A percentile compares a stretch with the other conserved stretches of the same genome.
Evolutionary conservation across 441 rosid genomes (phyloP).

Genomic region (Isatis lusitanica): DNA sequence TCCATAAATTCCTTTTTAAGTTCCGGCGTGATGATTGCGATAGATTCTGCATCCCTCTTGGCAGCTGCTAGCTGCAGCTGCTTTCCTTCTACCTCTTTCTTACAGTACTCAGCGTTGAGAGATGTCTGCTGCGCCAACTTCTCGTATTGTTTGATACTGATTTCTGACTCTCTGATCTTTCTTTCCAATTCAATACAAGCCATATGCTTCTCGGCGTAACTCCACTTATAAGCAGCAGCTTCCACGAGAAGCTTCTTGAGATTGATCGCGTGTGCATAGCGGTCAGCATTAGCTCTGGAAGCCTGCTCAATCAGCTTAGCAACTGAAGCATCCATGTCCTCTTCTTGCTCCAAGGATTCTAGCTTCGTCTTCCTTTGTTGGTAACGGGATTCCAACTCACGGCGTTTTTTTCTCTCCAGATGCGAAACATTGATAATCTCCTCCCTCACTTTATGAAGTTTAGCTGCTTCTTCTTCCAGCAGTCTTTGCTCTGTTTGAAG

Average conservation of each 20-base stretch:
- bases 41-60: slow-evolving; percentile 80
- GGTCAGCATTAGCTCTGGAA: slow-evolving; percentile 50
- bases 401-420: slow-evolving; percentile 53
- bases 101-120: slow-evolving; percentile 52
- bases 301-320: slow-evolving; percentile 67
- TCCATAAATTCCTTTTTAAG: slow-evolving; percentile 75
- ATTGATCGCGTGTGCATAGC: slow-evolving; percentile 49
- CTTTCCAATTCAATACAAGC: slow-evolving; percentile 70
- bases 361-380: slow-evolving; percentile 70
- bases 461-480: slow-evolving; percentile 74
- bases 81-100: slow-evolving; percentile 59
- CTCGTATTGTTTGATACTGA: slow-evolving; percentile 68
- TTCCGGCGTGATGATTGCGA: slow-evolving; percentile 76
- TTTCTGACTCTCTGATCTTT: slow-evolving; percentile 77
- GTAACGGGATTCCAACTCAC: slow-evolving; percentile 57
- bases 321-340: slow-evolving; percentile 62
- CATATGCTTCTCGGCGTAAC: slow-evolving; percentile 63
- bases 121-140: slow-evolving; percentile 68
- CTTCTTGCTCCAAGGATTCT: slow-evolving; percentile 60
- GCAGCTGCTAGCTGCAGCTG: slow-evolving; percentile 63
- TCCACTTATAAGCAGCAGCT: slow-evolving; percentile 62
- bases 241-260: slow-evolving; percentile 69
- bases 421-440: slow-evolving; percentile 47
- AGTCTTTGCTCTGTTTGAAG: slow-evolving; percentile 59
- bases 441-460: slow-evolving; percentile 77